phyloP scores from a whole-genome alignment of 2,329 filamentous ascomycete genomes.

The Hawksworthiomyces lignivorus region DNA sequence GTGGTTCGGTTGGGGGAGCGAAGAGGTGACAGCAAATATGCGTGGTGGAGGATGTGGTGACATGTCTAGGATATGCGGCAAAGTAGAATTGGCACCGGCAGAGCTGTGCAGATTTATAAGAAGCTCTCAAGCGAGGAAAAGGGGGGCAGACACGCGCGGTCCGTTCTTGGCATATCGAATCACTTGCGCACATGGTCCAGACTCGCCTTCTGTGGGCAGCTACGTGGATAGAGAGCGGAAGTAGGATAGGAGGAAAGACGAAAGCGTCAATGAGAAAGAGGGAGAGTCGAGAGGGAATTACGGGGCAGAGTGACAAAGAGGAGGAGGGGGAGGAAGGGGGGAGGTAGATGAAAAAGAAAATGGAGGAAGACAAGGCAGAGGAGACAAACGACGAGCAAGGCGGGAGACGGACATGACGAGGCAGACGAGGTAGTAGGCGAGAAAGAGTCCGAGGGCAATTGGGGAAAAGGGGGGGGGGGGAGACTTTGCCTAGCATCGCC shows the following conservation, averaged over 20 bases:
- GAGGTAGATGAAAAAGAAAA: neutral
- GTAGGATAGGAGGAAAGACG: constrained; percentile 4
- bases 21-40: constrained; percentile 1
- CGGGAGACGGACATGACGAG: neutral
- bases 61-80: too few species aligned
- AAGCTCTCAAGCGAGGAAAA: too few species aligned
- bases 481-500: too few species aligned
- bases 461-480: neutral
- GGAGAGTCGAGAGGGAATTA: too few species aligned
- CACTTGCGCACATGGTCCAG: constrained; percentile 10
- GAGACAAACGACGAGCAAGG: neutral
- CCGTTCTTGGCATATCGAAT: constrained; percentile 7
- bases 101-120: too few species aligned
- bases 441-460: neutral
- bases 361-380: neutral
- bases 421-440: neutral
- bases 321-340: neutral
- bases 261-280: too few species aligned
- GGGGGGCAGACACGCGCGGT: too few species aligned
- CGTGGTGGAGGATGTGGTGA: too few species aligned
- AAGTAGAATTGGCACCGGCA: too few species aligned
- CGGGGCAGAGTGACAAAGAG: neutral
- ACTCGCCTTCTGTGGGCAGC: too few species aligned
- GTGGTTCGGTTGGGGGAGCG: neutral
- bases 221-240: neutral